Base-by-base conservation (phyloP, 2,329 filamentous ascomycete genomes). In the Trichoderma arundinaceum region DNA sequence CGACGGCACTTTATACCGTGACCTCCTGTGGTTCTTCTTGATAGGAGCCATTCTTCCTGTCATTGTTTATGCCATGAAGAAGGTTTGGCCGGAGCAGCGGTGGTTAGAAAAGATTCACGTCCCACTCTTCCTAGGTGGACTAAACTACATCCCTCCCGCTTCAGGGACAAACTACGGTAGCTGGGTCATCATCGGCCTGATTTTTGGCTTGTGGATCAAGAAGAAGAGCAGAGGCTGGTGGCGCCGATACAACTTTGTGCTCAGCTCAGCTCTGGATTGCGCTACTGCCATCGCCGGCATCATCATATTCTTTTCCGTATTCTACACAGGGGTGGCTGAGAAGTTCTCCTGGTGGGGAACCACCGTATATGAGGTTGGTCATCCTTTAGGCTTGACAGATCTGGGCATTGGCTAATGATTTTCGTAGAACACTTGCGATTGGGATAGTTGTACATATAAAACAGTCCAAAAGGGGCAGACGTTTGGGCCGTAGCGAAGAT, bases 1-100 rank as follows among this genome's bases (percentile, higher is more conserved):
- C 0, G 71, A 78, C 0, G 83, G 82, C 2, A 77, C 81, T 2
- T 75, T 85, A 4, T 87, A 88, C 70, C 75, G 78, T 0, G 70
- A 75, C 0, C 74, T 87, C 17, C 77, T 83, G 57, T 86, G 77
- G 74, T 86, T 85, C 76, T 88, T 82, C 76, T 74, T 86, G 19
- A 75, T 84, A 1, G 85, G 86, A 0, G 78, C 79, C 5, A 19
- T 81, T 2, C 72, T 84, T 0, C 86, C 86, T 0, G 67, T 85
- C 1, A 38, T 77, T 1, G 78, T 85, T 66, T 85, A 80, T 70
- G 53, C 81, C n/a, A 39, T 72, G 7, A 69, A 69, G 41, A 68
- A 53, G 12, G 65, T 58, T 2, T 75, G 74, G 49, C 73, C 73
- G 7, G 67, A 68, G 7, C 60, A 66, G 3, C 60, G 63, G 13